Evolutionary conservation across 805 yeast species (phyloP), one percentile per base, ranked within the genome.

Genomic region (Saturnispora hagleri): DNA sequence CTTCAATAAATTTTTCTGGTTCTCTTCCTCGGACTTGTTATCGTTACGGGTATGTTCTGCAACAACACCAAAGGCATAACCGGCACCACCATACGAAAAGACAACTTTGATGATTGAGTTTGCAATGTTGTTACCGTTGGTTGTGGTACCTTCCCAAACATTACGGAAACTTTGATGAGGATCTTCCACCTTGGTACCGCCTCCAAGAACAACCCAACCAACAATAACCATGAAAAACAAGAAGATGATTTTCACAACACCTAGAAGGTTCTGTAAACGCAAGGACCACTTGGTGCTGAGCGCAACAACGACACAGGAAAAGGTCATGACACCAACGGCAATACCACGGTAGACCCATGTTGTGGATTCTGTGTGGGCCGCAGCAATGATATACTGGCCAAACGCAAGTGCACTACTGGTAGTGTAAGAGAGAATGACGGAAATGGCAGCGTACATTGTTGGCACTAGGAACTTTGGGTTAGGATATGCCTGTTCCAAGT

Each of bases 201-300:
- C 91, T 50, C 83, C 88, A 38, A 87, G 72, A 1, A 89, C 89
- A n/a, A 84, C 90, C 87, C 89, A 85, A 13, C 95, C 95, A 42
- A 89, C 81, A 42, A 86, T 73, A 10, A 84, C 73, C 53, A 87
- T 84, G 63, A 87, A 77, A 8, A 81, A 56, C 41, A 87, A 79
- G 61, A 87, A 80, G n/a, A 74, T 80, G 41, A 87, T 70, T 68
- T 87, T 87, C 74, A 86, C 82, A 20, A 82, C 58, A 53, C 95
- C 95, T 51, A 87, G 69, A 13, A 77, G 45, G 60, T 78, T 80
- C 61, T 84, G 89, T 45, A 87, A 65, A 54, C 75, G 75, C 51
- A 86, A 75, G 52, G 93, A 93, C 42, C 77, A 65, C 58, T 80
- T 83, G 46, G 85, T 81, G 60, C 77, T 75, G n/a, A 79, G 43